Conservation (phyloP, 148 eudicot species). For the Bassia scoparia region DNA sequence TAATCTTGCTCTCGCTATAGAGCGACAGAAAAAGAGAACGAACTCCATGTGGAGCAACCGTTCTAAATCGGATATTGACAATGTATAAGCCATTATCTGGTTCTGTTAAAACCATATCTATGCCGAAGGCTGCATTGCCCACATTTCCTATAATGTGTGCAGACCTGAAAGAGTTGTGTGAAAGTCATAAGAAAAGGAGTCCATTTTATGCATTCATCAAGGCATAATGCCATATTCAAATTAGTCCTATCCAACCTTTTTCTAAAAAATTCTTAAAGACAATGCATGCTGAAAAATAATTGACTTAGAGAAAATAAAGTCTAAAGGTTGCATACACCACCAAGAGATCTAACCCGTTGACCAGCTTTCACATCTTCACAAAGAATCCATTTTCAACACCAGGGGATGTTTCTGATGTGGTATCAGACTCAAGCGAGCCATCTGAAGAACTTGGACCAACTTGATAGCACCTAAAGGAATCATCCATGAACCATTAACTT, state of each 20-base stretch:
- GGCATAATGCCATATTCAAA: neutral
- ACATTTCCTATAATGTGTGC: conserved; percentile 78
- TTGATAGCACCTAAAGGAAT: too few species aligned
- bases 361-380: conserved; percentile 79
- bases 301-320: neutral
- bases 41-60: conserved; percentile 75
- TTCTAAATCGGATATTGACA: conserved; percentile 73
- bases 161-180: conserved; percentile 51
- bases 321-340: neutral
- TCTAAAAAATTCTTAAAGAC: neutral
- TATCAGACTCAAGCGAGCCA: conserved; percentile 30
- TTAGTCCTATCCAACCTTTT: neutral
- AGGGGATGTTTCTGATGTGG: conserved; percentile 37
- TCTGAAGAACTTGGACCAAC: conserved; percentile 16
- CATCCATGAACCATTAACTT: conserved; percentile 18
- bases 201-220: neutral
- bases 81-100: conserved; percentile 62
- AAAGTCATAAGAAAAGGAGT: neutral
- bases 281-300: conserved; percentile 1
- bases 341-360: conserved; percentile 47
- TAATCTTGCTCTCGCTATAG: conserved; percentile 53
- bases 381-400: conserved; percentile 73
- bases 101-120: conserved; percentile 94
- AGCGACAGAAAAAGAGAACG: conserved; percentile 65
- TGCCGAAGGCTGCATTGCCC: conserved; percentile 96